A percentile compares a stretch with the other conserved stretches of the same genome.
These are phyloP conservation scores for Apiotrichum domesticum DNA, from an alignment of 1,284 basidiomycete genomes.

Conservation along the genomic window DNA sequence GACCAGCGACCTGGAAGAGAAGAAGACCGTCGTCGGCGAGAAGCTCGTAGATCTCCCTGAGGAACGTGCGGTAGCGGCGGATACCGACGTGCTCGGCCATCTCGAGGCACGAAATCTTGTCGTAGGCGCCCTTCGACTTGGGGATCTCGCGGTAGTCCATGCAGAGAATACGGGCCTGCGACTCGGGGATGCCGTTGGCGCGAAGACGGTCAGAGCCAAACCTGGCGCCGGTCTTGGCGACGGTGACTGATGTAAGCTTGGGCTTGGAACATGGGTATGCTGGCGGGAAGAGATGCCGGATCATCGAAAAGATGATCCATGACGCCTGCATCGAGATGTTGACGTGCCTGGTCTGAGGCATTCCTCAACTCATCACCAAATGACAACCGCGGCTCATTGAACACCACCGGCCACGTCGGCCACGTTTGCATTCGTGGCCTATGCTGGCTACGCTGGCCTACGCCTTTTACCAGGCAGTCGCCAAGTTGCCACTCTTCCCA, in stretches of 20 bases:
- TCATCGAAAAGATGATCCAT: background rate
- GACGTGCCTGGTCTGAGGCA: too few species aligned
- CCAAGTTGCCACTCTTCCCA: too few species aligned
- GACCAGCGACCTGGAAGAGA: slow-evolving; percentile 92
- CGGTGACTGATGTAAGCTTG: slow-evolving; percentile 57
- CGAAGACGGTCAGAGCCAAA: slow-evolving; percentile 87
- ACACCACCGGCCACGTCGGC: too few species aligned
- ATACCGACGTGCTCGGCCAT: slow-evolving; percentile 99
- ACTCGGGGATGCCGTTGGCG: slow-evolving; percentile 67
- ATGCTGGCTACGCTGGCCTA: too few species aligned
- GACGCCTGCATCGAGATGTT: too few species aligned
- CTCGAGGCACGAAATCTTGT: slow-evolving; percentile 93
- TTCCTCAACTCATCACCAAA: too few species aligned
- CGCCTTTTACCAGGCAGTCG: too few species aligned
- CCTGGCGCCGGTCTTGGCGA: slow-evolving; percentile 80
- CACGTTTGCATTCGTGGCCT: too few species aligned
- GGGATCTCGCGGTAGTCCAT: slow-evolving; percentile 93
- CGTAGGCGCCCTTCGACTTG: slow-evolving; percentile 68
- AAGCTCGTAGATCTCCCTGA: slow-evolving; percentile 85
- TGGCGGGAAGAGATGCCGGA: slow-evolving; percentile 2
- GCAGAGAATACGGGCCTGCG: slow-evolving; percentile 85
- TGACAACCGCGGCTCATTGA: too few species aligned
- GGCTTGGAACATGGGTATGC: too few species aligned
- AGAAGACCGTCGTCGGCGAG: slow-evolving; percentile 92
- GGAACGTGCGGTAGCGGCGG: slow-evolving; percentile 82